These are phyloP conservation scores for Xylariaceae sp. DNA, from an alignment of 2,329 filamentous ascomycete genomes.

Conservation along the genomic window DNA sequence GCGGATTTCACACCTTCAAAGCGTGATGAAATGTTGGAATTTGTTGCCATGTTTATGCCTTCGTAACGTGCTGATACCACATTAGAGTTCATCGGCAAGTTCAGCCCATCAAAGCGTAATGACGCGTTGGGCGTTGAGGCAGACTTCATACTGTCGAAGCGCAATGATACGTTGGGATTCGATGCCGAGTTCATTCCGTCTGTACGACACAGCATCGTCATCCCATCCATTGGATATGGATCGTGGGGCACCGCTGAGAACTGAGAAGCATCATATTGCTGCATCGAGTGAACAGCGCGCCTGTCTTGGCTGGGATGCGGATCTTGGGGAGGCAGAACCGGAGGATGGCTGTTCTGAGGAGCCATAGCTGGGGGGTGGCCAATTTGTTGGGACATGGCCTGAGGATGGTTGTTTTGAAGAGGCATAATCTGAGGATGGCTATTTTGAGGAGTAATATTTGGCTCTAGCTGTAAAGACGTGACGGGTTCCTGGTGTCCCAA, in stretches of 20 bases:
- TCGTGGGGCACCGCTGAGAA: conserved; percentile 82
- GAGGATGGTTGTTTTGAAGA: background rate
- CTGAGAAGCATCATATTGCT: conserved; percentile 60
- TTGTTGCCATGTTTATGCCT: background rate
- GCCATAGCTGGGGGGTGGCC: conserved; percentile 3
- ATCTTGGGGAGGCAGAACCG: conserved; percentile 10
- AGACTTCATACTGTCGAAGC: conserved; percentile 16
- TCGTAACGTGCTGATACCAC: conserved; percentile 14
- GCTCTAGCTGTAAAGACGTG: conserved; percentile 56
- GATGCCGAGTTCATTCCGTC: conserved; percentile 66
- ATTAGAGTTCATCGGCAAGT: background rate
- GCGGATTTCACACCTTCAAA: conserved; percentile 6
- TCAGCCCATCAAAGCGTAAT: conserved; percentile 4
- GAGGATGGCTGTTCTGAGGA: conserved; percentile 22
- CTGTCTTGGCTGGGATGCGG: conserved; percentile 33
- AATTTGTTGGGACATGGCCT: background rate
- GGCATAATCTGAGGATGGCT: conserved; percentile 21
- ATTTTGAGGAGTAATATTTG: conserved; percentile 61
- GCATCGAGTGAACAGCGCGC: conserved; percentile 35
- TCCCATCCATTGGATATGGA: conserved; percentile 91
- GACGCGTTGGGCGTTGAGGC: conserved; percentile 1
- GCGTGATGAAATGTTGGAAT: conserved; percentile 7
- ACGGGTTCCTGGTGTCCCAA: conserved; percentile 64
- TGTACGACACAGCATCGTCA: conserved; percentile 94
- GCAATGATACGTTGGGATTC: conserved; percentile 17